Conservation (phyloP, 352 stramenopile genomes). For the Vaucheria bursata region DNA sequence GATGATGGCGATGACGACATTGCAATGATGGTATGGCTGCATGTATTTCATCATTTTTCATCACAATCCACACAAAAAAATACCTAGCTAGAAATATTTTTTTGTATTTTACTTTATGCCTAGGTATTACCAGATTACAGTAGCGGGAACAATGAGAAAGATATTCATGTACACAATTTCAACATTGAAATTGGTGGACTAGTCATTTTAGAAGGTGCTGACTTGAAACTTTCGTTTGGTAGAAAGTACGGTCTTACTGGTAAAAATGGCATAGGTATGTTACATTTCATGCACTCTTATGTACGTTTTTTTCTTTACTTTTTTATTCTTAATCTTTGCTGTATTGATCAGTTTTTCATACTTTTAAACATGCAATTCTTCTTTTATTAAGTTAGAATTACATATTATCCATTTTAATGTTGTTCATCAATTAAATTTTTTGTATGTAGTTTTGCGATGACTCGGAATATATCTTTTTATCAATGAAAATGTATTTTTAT, state of each 20-base stretch:
- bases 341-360: background rate
- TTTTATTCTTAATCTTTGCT: slow-evolving; percentile 1
- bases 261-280: slow-evolving; percentile 63
- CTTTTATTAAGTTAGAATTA: no score
- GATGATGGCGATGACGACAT: slow-evolving; percentile 47
- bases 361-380: background rate
- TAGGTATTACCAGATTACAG: slow-evolving; percentile 51
- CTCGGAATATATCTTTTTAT: no score
- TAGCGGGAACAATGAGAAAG: slow-evolving; percentile 51
- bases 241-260: slow-evolving; percentile 79
- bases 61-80: no score
- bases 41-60: no score
- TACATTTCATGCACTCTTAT: background rate
- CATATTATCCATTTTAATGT: no score
- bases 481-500: no score
- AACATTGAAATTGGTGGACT: slow-evolving; percentile 79
- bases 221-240: slow-evolving; percentile 70
- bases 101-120: no score
- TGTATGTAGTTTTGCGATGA: no score
- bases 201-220: slow-evolving; percentile 68
- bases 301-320: background rate
- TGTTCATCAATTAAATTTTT: no score
- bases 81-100: no score
- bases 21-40: slow-evolving; percentile 29
- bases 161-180: slow-evolving; percentile 73